Evolutionary conservation across 2,329 filamentous ascomycete genomes (phyloP), one percentile per base, ranked within the genome.

Genomic region (Apiospora malaysiana): DNA sequence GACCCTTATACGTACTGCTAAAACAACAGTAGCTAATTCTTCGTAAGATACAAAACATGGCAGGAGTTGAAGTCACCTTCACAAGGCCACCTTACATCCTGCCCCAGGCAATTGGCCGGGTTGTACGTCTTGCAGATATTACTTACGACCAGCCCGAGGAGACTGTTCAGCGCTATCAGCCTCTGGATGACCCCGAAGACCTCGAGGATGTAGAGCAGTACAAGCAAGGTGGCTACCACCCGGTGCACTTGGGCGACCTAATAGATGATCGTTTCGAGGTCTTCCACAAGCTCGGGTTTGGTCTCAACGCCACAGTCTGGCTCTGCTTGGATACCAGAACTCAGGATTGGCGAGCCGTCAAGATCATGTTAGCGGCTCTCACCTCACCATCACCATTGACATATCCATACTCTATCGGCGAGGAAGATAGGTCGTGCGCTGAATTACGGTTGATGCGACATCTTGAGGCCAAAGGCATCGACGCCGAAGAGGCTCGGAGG

Each of bases 291-390:
- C 59, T 69, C 18, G 70, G 70, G 18, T 42, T 21, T 12, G 70
- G 70, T 2, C 43, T 23, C 3, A 25, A 49, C 42, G 59, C 67
- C 4, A 71, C 70, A 18, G 70, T 71, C 59, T 71, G 70, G 70
- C 70, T 71, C 32, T 69, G 47, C n/a, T 25, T 66, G 8, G 70
- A 71, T 49, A 43, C n/a, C 9, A 21, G 12, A 16, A 37, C 25
- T 14, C 18, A 23, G 14, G 68, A 69, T 27, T 71, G 70, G 68
- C 45, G 70, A 25, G 68, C 56, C n/a, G 56, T 63, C 56, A 63
- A 63, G 56, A 23, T 63, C 18, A 63, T 63, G 56, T 18, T 32
- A 18, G 27, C 56, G 9, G 10, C 8, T 40, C 32, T 40, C 32
- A 40, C 56, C 37, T n/a, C 56, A 14, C 10, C 8, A n/a, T n/a